Base-by-base conservation (phyloP, 192 early-diverging fungal species). In the Dissophora globulifera region DNA sequence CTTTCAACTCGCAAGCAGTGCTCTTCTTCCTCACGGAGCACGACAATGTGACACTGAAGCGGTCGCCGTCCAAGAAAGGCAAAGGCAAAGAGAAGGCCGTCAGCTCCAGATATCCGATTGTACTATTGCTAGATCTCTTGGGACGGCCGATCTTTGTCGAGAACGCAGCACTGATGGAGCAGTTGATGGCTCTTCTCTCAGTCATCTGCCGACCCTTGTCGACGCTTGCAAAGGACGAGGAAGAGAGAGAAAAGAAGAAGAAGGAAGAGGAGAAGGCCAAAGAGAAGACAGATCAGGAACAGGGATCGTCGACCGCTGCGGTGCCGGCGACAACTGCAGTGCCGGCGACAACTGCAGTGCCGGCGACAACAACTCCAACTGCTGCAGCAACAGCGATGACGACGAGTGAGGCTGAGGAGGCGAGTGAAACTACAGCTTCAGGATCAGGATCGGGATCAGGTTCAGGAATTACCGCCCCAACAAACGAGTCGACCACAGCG, bases 171-270 rank as follows among this genome's bases (percentile, higher is more conserved):
- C 64, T 99, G 40, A 91, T 96, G 82, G 97, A 97, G 78, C 89
- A 92, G 52, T 68, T 97, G 19, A 95, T 96, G 90, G 88, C 90
- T 52, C 79, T 97, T 30, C 79, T 99, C 23, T 86, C 93, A 0
- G 87, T 88, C 8, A 88, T 97, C 52, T 87, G 93, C 32, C 86
- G 92, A 50, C 92, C 90, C 10, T 83, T 97, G 68, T 82, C 91
- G 16, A 69, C 84, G 9, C 67, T 94, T 46, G 84, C 84, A 17
- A 88, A 86, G 69, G 81, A 71, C 58, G 82, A 52, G 46, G 84
- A 68, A 50, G 83, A 80, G 62, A 79, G 63, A 58, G 83, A 67
- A 51, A 82, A 79, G 56, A 82, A 70, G 56, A 76, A 46, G 31
- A 62, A 64, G 47, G 74, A 58, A 32, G 58, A 30, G 15, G 35